Evolutionary conservation across 768 basidiomycete genomes (phyloP).

Genomic region (Trametopsis cervina): DNA sequence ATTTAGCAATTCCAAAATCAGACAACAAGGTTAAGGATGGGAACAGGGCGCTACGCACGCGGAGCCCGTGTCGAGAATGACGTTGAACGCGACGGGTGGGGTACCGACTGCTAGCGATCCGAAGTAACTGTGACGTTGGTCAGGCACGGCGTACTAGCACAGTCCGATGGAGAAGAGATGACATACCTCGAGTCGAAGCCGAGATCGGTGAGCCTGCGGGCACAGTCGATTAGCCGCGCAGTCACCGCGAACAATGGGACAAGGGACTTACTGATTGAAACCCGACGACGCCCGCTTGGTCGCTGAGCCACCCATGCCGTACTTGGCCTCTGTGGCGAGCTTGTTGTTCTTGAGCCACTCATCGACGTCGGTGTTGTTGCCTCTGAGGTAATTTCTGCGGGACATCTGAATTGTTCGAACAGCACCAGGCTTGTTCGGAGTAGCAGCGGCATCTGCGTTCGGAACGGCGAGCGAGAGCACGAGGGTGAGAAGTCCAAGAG

Average conservation of each 20-base stretch:
- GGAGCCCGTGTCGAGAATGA: conserved; percentile 90
- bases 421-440: neutral
- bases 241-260: neutral
- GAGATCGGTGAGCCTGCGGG: conserved; percentile 56
- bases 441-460: conserved; percentile 6
- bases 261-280: conserved; percentile 9
- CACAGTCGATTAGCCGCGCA: neutral
- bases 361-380: conserved; percentile 2
- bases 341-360: conserved; percentile 22
- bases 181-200: conserved; percentile 56
- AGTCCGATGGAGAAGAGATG: neutral
- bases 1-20: neutral
- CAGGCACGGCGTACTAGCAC: neutral
- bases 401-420: conserved; percentile 2
- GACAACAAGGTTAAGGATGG: conserved; percentile 2
- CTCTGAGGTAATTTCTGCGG: neutral
- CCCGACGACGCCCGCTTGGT: conserved; percentile 20
- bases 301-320: conserved; percentile 13
- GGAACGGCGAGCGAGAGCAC: conserved; percentile 7
- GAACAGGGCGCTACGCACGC: conserved; percentile 36
- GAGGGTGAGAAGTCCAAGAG: conserved; percentile 5
- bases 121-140: conserved; percentile 45
- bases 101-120: conserved; percentile 80
- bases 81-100: conserved; percentile 70
- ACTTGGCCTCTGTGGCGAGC: conserved; percentile 22